Evolutionary conservation across 495 filamentous ascomycete species (phyloP), one percentile per base, ranked within the genome.

Genomic region (Aspergillus egyptiacus): DNA sequence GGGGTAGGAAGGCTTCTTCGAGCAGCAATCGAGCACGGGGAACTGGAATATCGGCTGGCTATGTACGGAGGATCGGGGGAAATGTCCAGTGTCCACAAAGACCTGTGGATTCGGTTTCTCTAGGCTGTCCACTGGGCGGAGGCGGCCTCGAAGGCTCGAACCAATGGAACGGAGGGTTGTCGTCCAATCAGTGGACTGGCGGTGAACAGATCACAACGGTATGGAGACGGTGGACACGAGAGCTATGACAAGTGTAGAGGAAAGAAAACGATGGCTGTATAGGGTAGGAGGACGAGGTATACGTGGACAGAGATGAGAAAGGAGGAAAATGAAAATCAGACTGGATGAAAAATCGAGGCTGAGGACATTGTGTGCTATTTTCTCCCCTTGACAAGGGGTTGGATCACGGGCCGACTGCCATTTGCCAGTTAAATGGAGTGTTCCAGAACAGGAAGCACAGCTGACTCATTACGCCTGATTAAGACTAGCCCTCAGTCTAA

Each of bases 131-230:
- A 38, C n/a, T 40, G 47, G 47, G 28, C 35, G 36, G 46, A 50
- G 38, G 30, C n/a, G n/a, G n/a, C n/a, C n/a, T n/a, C n/a, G n/a
- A n/a, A n/a, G 30, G 48, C n/a, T 25, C 13, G 18, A 40, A 43
- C 48, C 48, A 51, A 43, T 44, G 48, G 48, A 50, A 42, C 48
- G n/a, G 30, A 36, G 30, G 47, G 30, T n/a, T 19, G n/a, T 44
- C 14, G 40, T 51, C 48, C 48, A 51, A 51, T 51, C 14, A 30
- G 39, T 51, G 39, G 48, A 44, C 27, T 39, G 31, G 40, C 33
- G 22, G 40, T 33, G 48, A 43, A 44, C 41, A 33, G n/a, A n/a
- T n/a, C n/a, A 50, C n/a, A 24, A 44, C 15, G 39, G 13, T 17
- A 32, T 37, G 35, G 35, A 27, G 22, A 28, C 10, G n/a, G 36